Evolutionary conservation across 352 stramenopile species (phyloP).

Genomic region (Pythium phragmiticola): DNA sequence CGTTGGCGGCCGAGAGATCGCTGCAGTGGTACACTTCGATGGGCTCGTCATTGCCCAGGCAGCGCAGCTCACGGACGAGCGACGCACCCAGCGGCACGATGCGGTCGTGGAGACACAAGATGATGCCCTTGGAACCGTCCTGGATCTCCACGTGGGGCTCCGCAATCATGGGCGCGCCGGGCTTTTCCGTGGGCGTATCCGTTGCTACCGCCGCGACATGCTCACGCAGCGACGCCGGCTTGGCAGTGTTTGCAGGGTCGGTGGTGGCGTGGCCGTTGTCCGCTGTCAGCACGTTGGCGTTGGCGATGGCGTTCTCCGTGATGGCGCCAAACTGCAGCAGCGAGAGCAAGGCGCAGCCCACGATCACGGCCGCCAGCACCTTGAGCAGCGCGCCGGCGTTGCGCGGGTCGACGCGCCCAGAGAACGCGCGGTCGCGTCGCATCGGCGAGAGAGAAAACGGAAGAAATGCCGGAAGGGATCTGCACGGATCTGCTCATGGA

Average conservation of each 20-base stretch:
- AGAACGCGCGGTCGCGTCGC: slow-evolving; percentile 21
- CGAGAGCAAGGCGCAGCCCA: slow-evolving; percentile 19
- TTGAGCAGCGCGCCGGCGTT: slow-evolving; percentile 16
- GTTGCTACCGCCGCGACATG: neutral
- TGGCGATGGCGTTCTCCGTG: slow-evolving; percentile 10
- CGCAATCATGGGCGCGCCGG: slow-evolving; percentile 2
- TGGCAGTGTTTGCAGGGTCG: neutral
- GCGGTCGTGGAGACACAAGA: slow-evolving; percentile 34
- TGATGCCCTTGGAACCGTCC: slow-evolving; percentile 28
- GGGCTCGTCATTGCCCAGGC: slow-evolving; percentile 28
- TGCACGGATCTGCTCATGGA: no score
- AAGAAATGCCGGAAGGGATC: neutral
- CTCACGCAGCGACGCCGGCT: slow-evolving; percentile 17
- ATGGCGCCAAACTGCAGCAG: slow-evolving; percentile 23
- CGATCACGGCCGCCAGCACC: slow-evolving; percentile 24
- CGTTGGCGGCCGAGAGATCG: slow-evolving; percentile 25
- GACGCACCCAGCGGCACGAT: slow-evolving; percentile 33
- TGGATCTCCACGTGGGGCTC: slow-evolving; percentile 17
- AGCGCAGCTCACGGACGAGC: slow-evolving; percentile 31
- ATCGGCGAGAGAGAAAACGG: slow-evolving; percentile 2
- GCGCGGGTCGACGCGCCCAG: slow-evolving; percentile 18
- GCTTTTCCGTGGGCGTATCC: slow-evolving; percentile 9
- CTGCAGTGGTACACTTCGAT: slow-evolving; percentile 34
- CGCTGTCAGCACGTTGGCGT: neutral
- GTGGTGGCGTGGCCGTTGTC: neutral